These are phyloP conservation scores for Catharanthus roseus DNA, from an alignment of 257 asterid species.

Conservation along the genomic window DNA sequence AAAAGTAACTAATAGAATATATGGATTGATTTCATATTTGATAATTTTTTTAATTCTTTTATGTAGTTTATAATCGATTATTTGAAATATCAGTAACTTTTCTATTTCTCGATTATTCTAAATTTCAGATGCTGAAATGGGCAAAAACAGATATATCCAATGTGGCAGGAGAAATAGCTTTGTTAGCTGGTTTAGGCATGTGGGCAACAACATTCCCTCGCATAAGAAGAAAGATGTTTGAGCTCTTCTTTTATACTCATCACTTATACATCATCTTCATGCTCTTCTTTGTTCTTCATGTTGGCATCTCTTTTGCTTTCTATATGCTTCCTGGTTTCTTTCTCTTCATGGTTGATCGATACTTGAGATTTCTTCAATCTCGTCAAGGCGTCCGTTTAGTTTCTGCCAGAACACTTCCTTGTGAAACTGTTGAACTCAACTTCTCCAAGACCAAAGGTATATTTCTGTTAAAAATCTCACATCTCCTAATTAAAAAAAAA, in stretches of 20 bases:
- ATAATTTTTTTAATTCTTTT: too few relatives aligned
- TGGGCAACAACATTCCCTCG: constrained; percentile 66
- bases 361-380: constrained; percentile 68
- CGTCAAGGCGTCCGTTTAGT: constrained; percentile 48
- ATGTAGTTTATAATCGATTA: too few relatives aligned
- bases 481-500: too few relatives aligned
- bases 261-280: constrained; percentile 62
- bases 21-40: too few relatives aligned
- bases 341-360: constrained; percentile 78
- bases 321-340: constrained; percentile 81
- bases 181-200: constrained; percentile 51
- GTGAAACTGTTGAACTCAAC: constrained; percentile 60
- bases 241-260: constrained; percentile 81
- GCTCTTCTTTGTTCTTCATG: constrained; percentile 71
- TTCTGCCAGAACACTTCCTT: constrained; percentile 58
- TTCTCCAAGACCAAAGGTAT: constrained; percentile 62
- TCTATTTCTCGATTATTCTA: too few relatives aligned
- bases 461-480: too few relatives aligned
- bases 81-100: too few relatives aligned
- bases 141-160: constrained; percentile 47
- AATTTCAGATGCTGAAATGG: constrained; percentile 65
- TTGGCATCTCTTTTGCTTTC: constrained; percentile 44
- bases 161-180: constrained; percentile 76
- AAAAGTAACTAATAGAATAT: too few relatives aligned
- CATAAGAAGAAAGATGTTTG: constrained; percentile 69